These are phyloP conservation scores for Keqinozyma sinolaborantium DNA, from an alignment of 1,139 yeast species.

Conservation along the genomic window DNA sequence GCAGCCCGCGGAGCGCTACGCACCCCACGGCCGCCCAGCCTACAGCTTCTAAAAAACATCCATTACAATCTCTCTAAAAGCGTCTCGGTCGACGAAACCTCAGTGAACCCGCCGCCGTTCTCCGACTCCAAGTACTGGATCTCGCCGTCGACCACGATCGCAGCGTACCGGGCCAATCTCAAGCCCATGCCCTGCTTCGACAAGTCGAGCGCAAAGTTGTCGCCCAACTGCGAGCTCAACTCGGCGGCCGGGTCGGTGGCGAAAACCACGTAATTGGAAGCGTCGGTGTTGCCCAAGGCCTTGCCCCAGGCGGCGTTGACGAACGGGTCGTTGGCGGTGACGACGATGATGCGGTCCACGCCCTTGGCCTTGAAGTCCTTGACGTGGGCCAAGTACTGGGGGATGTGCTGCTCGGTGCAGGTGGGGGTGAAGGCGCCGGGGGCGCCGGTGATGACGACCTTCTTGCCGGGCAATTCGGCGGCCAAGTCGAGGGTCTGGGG, in stretches of 20 bases:
- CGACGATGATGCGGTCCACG: slow-evolving; percentile 65
- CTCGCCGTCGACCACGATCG: slow-evolving; percentile 59
- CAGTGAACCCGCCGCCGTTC: slow-evolving; percentile 54
- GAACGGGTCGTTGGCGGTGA: slow-evolving; percentile 82
- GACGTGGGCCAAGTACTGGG: slow-evolving; percentile 58
- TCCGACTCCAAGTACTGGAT: slow-evolving; percentile 68
- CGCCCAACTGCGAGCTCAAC: slow-evolving; percentile 50
- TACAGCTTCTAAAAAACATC: too few species aligned
- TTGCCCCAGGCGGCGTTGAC: slow-evolving; percentile 82
- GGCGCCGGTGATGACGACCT: slow-evolving; percentile 70
- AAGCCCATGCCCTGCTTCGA: slow-evolving; percentile 56
- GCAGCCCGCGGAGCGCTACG: too few species aligned
- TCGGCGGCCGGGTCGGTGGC: slow-evolving; percentile 70
- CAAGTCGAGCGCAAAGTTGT: slow-evolving; percentile 44
- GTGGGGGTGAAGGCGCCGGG: slow-evolving; percentile 95
- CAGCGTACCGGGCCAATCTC: slow-evolving; percentile 72
- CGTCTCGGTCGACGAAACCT: slow-evolving; percentile 55
- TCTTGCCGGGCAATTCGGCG: slow-evolving; percentile 45
- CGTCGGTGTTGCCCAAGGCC: slow-evolving; percentile 52
- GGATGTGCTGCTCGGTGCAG: slow-evolving; percentile 79
- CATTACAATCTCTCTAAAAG: slow-evolving; percentile 32
- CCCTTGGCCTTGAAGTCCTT: slow-evolving; percentile 60
- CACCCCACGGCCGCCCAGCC: too few species aligned
- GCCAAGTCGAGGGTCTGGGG: slow-evolving; percentile 52
- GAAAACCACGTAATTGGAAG: slow-evolving; percentile 51